phyloP scores from a whole-genome alignment of 441 rosid species.

The Populus hybrid region DNA sequence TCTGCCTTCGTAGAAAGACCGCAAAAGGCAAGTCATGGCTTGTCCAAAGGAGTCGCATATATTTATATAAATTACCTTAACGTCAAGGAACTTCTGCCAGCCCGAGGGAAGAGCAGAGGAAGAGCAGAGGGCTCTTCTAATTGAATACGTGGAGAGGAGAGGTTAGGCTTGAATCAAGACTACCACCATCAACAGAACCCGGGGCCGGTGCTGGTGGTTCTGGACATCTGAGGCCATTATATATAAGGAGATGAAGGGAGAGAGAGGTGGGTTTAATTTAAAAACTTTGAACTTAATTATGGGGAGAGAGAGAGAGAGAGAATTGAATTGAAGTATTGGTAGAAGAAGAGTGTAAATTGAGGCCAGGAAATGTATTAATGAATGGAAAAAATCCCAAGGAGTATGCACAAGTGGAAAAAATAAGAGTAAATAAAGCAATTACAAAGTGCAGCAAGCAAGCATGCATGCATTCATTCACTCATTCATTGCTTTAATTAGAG shows the following conservation, averaged over 20 bases:
- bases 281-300: slow-evolving; percentile 71
- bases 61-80: slow-evolving; percentile 27
- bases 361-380: slow-evolving; percentile 58
- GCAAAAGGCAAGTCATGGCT: background rate
- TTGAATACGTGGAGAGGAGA: slow-evolving; percentile 12
- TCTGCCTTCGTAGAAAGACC: background rate
- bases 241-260: slow-evolving; percentile 38
- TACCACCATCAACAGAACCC: background rate
- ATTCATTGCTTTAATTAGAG: slow-evolving; percentile 27
- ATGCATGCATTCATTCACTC: slow-evolving; percentile 25
- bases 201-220: slow-evolving; percentile 15
- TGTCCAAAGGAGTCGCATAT: background rate
- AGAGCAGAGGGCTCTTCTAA: slow-evolving; percentile 16
- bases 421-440: slow-evolving; percentile 41
- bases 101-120: slow-evolving; percentile 20
- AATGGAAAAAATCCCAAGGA: slow-evolving; percentile 45
- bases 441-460: slow-evolving; percentile 26
- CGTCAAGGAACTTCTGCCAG: slow-evolving; percentile 14
- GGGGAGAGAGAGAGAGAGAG: slow-evolving; percentile 42
- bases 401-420: slow-evolving; percentile 31
- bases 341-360: slow-evolving; percentile 60
- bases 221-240: slow-evolving; percentile 51
- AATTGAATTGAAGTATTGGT: slow-evolving; percentile 51
- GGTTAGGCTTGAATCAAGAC: background rate
- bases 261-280: slow-evolving; percentile 43